Percentiles rank a stretch among this genome's conserved stretches.
These are phyloP conservation scores for Bathelium albidoporum DNA, from an alignment of 495 filamentous ascomycete genomes.

Conservation along the genomic window DNA sequence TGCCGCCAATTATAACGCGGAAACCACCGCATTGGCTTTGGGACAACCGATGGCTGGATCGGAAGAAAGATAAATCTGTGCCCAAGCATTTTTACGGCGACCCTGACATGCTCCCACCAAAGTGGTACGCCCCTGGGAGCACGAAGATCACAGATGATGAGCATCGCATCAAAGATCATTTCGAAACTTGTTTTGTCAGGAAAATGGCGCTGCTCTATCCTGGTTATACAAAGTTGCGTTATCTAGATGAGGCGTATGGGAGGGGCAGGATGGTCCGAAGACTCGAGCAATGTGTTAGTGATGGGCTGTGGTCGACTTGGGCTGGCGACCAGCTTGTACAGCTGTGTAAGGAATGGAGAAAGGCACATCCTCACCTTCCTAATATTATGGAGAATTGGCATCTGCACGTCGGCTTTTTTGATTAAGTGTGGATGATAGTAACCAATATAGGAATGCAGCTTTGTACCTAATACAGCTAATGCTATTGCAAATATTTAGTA, in stretches of 20 bases:
- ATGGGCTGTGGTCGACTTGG: too few species aligned
- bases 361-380: not conserved
- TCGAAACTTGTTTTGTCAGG: not conserved
- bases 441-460: too few species aligned
- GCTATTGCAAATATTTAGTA: too few species aligned
- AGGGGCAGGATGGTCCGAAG: not conserved
- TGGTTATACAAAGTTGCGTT: not conserved
- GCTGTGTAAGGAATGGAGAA: not conserved
- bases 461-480: too few species aligned
- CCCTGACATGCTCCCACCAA: not conserved
- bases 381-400: too few species aligned
- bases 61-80: too few species aligned
- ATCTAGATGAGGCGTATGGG: not conserved
- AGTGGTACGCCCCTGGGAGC: not conserved
- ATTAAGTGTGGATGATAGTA: too few species aligned
- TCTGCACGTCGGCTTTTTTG: too few species aligned
- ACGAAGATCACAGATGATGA: not conserved
- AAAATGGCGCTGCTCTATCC: not conserved
- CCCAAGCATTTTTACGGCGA: not conserved
- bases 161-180: not conserved
- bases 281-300: not conserved
- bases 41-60: not conserved
- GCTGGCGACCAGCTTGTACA: not conserved
- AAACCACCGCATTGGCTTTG: not conserved
- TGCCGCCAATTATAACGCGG: not conserved